Conservation (phyloP, 371 early-diverging fungal genomes). For the Capillidium rhysosporum region DNA sequence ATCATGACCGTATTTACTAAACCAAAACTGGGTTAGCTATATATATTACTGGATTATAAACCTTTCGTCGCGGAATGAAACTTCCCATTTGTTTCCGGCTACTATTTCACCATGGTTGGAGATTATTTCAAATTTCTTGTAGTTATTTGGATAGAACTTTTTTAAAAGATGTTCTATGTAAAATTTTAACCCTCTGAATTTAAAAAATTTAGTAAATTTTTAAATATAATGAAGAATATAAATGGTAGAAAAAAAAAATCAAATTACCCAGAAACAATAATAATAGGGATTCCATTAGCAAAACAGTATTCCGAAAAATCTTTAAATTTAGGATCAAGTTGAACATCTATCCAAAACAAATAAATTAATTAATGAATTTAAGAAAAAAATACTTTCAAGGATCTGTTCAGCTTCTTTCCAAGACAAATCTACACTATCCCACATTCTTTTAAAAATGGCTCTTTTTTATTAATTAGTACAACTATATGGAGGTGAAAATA, state of each 20-base stretch:
- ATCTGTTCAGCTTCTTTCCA: conserved; percentile 21
- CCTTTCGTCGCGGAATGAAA: conserved; percentile 21
- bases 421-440: conserved; percentile 17
- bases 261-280: conserved; percentile 19
- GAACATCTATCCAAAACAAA: conserved; percentile 7
- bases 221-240: not conserved
- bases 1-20: conserved; percentile 7
- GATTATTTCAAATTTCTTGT: conserved; percentile 12
- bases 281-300: conserved; percentile 17
- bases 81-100: conserved; percentile 18
- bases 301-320: conserved; percentile 12
- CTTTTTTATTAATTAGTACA: conserved; percentile 5
- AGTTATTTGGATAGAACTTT: conserved; percentile 10
- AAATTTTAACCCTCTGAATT: conserved; percentile 17
- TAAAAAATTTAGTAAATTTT: not conserved
- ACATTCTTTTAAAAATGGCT: conserved; percentile 14
- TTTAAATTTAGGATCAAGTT: conserved; percentile 20
- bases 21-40: not conserved
- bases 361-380: not conserved
- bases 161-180: conserved; percentile 18
- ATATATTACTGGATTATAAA: not conserved
- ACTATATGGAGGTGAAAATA: not conserved
- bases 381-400: conserved; percentile 11
- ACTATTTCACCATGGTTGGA: conserved; percentile 20
- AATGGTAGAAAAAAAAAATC: not conserved